Evolutionary conservation across 306 rosid species (phyloP).

Genomic region (Castanopsis chinensis): DNA sequence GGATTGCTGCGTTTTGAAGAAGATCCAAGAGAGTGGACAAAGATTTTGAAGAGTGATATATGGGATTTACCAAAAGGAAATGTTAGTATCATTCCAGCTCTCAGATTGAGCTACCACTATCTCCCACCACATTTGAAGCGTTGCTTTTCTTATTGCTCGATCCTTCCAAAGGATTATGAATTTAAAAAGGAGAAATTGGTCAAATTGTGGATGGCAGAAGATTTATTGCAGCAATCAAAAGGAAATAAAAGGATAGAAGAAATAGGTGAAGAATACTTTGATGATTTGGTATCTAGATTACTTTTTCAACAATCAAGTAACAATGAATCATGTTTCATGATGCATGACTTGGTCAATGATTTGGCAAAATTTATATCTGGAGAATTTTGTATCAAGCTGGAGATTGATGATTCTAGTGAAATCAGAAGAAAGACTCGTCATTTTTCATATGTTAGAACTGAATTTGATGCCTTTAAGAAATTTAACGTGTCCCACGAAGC

Average conservation of each 20-base stretch:
- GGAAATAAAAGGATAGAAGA: neutral
- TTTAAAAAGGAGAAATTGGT: neutral
- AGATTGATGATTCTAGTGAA: neutral
- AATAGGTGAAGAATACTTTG: slow-evolving; percentile 13
- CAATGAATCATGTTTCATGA: neutral
- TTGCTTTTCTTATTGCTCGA: slow-evolving; percentile 16
- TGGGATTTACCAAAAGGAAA: neutral
- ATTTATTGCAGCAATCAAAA: neutral
- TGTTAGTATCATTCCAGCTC: neutral
- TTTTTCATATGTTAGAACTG: neutral
- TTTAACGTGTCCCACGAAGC: neutral
- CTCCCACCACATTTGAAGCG: neutral
- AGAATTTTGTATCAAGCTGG: neutral
- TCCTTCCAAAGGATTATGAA: slow-evolving; percentile 5
- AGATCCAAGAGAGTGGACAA: neutral
- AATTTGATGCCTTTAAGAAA: neutral
- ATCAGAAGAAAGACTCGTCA: slow-evolving; percentile 9
- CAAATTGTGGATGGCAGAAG: slow-evolving; percentile 21
- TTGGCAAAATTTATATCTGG: slow-evolving; percentile 8
- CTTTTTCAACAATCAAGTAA: neutral
- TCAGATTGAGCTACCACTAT: slow-evolving; percentile 10
- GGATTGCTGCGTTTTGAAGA: neutral
- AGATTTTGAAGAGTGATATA: slow-evolving; percentile 3
- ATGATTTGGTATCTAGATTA: slow-evolving; percentile 6
- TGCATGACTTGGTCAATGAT: slow-evolving; percentile 31